These are phyloP conservation scores for Aspergillus homomorphus DNA, from an alignment of 495 filamentous ascomycete species.

Conservation along the genomic window DNA sequence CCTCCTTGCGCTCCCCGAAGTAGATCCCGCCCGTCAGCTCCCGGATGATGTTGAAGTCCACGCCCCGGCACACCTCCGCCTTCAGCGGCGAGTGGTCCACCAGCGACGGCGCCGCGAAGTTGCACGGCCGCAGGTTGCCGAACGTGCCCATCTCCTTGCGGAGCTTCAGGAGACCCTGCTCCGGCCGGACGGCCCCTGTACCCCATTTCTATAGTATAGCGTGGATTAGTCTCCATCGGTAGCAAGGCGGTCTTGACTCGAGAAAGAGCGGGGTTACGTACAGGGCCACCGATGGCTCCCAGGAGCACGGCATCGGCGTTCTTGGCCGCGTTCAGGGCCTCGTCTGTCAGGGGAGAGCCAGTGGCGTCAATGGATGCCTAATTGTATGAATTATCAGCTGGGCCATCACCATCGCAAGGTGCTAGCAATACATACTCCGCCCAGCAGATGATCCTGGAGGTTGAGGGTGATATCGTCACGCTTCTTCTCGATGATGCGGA, in stretches of 20 bases:
- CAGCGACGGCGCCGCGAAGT: conserved; percentile 87
- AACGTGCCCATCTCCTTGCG: conserved; percentile 94
- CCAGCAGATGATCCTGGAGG: conserved; percentile 86
- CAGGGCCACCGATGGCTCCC: conserved; percentile 91
- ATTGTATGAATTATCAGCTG: neutral
- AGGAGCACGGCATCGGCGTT: conserved; percentile 87
- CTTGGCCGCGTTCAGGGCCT: conserved; percentile 83
- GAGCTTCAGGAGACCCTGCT: conserved; percentile 89
- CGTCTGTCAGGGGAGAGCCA: conserved; percentile 74
- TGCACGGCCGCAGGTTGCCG: conserved; percentile 96
- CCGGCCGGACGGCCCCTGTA: conserved; percentile 80
- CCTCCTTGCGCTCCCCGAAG: conserved; percentile 90
- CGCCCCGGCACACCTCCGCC: conserved; percentile 77
- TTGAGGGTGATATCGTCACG: conserved; percentile 74
- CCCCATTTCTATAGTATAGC: conserved; percentile 74
- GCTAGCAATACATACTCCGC: conserved; percentile 66
- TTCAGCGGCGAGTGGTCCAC: conserved; percentile 87
- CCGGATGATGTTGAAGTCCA: conserved; percentile 91
- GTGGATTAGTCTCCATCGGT: neutral
- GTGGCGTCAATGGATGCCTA: conserved; percentile 81
- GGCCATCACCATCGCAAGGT: neutral
- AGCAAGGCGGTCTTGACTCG: neutral
- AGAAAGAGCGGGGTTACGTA: conserved; percentile 35
- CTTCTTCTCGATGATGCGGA: conserved; percentile 69
- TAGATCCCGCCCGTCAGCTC: conserved; percentile 96